Base-by-base conservation (phyloP, 768 basidiomycete species). In the Dacryopinax primogenitus region DNA sequence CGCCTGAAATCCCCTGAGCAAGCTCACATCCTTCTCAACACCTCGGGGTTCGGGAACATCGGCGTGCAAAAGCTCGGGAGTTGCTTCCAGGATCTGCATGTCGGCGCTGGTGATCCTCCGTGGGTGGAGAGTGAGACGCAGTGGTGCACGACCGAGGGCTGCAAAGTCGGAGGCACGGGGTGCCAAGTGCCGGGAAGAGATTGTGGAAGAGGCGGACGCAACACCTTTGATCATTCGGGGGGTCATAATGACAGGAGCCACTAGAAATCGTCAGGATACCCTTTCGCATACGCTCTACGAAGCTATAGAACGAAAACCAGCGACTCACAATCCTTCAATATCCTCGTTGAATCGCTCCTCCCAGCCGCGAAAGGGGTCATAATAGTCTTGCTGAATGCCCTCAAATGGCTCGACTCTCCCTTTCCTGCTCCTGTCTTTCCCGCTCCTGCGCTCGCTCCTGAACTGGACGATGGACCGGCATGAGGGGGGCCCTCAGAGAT, bases 1-100 rank as follows among this genome's bases (percentile, higher is more conserved):
- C 18, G 95, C 95, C 71, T 90, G 88, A 75, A 97, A 98, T 0
- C 95, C 95, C 47, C 87, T 84, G 41, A 96, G 77, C 34, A 98
- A 79, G 70, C 89, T 90, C 62, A 93, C 85, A 70, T 84, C 82
- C 16, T 82, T 80, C 3, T 86, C 86, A 33, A 86, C 79, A 37
- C 84, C 86, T 15, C 83, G 83, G 16, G 83, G 82, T 69, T 90
- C 88, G 1, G 90, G 90, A 1, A 92, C 82, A 33, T 87, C 84
- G 3, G 79, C 80, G 16, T 79, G 76, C 36, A 92, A 82, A 11
- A 92, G 77, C 72, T 90, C 88, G 28, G 87, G 85, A 4, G 87
- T 85, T 3, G 86, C 88, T 76, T 92, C 90, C 41, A 86, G 83
- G 64, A 92, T 86, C 74, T 89, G 84, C 44, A 92, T 81, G 77